Conservation (phyloP, 1,139 yeast genomes). For the Zygotorulaspora mrakii region DNA sequence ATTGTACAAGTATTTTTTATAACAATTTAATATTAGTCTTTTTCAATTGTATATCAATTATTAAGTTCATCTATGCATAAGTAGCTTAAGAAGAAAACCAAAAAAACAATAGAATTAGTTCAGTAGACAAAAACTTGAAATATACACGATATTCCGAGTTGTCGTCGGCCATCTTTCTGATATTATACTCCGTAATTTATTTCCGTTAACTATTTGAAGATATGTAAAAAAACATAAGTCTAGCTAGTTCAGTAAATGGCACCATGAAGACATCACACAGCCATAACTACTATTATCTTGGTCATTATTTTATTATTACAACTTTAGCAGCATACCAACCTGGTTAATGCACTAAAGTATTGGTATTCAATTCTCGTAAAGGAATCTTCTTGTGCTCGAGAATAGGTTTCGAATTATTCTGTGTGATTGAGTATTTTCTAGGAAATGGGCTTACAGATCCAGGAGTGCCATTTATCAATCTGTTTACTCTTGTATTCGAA, state of each 20-base stretch:
- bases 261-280: no score
- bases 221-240: background rate
- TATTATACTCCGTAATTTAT: background rate
- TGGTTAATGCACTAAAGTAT: conserved; percentile 17
- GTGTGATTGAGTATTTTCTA: conserved; percentile 6
- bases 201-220: no score
- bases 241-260: background rate
- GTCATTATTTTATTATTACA: conserved; percentile 2
- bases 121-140: no score
- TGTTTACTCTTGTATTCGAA: conserved; percentile 35
- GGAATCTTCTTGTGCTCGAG: conserved; percentile 15
- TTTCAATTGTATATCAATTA: conserved; percentile 11
- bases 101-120: no score
- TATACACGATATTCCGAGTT: no score
- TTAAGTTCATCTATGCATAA: conserved; percentile 8
- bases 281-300: no score
- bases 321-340: conserved; percentile 2
- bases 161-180: no score
- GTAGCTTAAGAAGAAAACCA: conserved; percentile 4
- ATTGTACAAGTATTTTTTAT: conserved; percentile 16
- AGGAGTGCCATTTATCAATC: conserved; percentile 28
- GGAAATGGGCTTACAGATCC: conserved; percentile 8
- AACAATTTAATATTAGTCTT: conserved; percentile 9
- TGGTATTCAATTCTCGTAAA: conserved; percentile 21
- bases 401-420: conserved; percentile 1